These are phyloP conservation scores for Neoarthrinium moseri DNA, from an alignment of 2,329 filamentous ascomycete genomes.

Conservation along the genomic window DNA sequence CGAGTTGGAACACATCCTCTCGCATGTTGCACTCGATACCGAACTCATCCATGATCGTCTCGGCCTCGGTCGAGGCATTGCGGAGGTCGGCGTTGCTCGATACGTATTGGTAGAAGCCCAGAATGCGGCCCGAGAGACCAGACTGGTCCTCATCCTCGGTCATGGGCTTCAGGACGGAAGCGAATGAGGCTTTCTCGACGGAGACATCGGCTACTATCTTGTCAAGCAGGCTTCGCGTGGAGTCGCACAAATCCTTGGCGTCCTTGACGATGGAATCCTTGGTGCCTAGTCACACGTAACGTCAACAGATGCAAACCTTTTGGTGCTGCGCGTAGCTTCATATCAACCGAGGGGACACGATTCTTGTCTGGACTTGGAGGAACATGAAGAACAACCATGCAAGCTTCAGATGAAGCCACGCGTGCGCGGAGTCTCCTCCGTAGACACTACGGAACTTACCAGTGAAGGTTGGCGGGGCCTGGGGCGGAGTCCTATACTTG, in stretches of 20 bases:
- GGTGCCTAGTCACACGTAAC: too few species aligned
- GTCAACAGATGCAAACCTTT: too few species aligned
- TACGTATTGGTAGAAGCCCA: conserved; percentile 80
- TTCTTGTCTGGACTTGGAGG: too few species aligned
- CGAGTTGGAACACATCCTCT: conserved; percentile 72
- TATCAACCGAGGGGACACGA: too few species aligned
- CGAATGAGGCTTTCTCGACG: conserved; percentile 50
- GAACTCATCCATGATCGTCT: conserved; percentile 75
- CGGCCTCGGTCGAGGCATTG: conserved; percentile 73
- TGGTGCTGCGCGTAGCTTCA: too few species aligned
- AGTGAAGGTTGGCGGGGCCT: conserved; percentile 75
- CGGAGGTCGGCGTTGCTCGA: conserved; percentile 67
- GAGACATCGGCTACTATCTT: conserved; percentile 63
- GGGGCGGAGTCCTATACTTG: conserved; percentile 72
- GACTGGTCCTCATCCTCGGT: conserved; percentile 69
- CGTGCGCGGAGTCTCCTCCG: too few species aligned
- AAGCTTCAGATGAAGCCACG: too few species aligned
- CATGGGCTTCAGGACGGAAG: conserved; percentile 62
- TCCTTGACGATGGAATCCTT: conserved; percentile 66
- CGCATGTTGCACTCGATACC: conserved; percentile 77
- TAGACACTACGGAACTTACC: too few species aligned
- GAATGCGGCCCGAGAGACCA: conserved; percentile 60
- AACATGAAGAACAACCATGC: too few species aligned
- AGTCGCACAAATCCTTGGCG: conserved; percentile 64
- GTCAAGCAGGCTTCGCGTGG: conserved; percentile 64